Percentiles rank a stretch among this genome's conserved stretches.
Conservation (phyloP, 169 alveolate genomes). For the Eimeria sp. region DNA sequence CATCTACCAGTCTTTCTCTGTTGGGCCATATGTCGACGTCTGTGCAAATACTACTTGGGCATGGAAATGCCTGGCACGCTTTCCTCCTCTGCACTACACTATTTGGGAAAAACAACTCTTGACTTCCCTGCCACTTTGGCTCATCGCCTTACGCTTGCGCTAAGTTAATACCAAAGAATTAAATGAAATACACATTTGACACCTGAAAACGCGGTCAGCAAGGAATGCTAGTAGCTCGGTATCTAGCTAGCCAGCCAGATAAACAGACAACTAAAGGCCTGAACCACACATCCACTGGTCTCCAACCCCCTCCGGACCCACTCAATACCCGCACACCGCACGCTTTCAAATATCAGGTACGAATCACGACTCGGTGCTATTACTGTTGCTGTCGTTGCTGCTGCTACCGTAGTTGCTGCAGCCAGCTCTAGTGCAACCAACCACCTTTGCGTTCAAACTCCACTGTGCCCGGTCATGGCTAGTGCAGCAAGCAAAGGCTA, state of each 20-base stretch:
- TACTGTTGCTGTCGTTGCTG: background rate
- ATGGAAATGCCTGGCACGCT: too few relatives aligned
- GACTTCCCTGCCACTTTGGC: background rate
- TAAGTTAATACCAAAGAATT: background rate
- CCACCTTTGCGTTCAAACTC: background rate
- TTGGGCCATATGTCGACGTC: background rate
- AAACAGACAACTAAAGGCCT: background rate
- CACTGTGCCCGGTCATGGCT: background rate
- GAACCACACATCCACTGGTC: background rate
- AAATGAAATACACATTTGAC: background rate
- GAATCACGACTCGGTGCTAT: background rate
- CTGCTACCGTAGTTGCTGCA: background rate
- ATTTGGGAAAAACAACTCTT: background rate
- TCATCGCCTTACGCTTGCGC: background rate
- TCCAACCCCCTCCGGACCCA: too few relatives aligned
- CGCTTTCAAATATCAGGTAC: background rate
- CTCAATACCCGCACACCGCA: background rate
- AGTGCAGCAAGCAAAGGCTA: background rate
- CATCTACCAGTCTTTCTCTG: background rate
- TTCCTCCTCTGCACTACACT: background rate
- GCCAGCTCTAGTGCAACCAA: background rate
- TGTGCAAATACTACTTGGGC: background rate
- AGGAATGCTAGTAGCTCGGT: background rate
- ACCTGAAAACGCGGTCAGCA: background rate
- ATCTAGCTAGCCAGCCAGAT: background rate